These are phyloP conservation scores for Porphyrellus cyaneotinctus DNA, from an alignment of 768 basidiomycete species.

Conservation along the genomic window DNA sequence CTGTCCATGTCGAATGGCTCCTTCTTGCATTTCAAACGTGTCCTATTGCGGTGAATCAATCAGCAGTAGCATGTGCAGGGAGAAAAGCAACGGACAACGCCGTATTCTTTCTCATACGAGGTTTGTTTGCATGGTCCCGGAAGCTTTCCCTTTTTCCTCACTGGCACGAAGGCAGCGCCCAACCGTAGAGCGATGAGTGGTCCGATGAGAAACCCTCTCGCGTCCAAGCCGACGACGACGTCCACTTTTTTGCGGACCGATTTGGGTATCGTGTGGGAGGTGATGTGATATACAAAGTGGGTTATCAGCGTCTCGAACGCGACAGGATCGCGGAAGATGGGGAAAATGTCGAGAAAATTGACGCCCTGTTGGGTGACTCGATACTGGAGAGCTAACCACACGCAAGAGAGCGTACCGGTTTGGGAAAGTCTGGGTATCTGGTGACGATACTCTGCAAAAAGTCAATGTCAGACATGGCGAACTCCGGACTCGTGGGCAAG, in stretches of 20 bases:
- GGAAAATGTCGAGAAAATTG: constrained; percentile 92
- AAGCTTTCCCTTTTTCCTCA: constrained; percentile 92
- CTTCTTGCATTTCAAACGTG: constrained; percentile 92
- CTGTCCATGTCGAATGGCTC: constrained; percentile 77
- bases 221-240: constrained; percentile 92
- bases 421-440: constrained; percentile 77
- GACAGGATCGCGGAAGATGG: constrained; percentile 79
- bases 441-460: constrained; percentile 59
- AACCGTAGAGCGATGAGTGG: constrained; percentile 88
- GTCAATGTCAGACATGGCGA: constrained; percentile 72
- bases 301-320: constrained; percentile 90
- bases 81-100: constrained; percentile 48
- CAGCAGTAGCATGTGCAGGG: background rate
- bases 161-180: constrained; percentile 93
- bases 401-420: constrained; percentile 50
- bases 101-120: constrained; percentile 91
- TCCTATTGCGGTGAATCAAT: constrained; percentile 49
- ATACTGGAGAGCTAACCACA: background rate
- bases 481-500: background rate
- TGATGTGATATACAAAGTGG: constrained; percentile 81
- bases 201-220: constrained; percentile 92
- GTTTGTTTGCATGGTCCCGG: constrained; percentile 77
- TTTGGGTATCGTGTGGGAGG: constrained; percentile 66
- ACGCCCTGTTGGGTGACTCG: constrained; percentile 57
- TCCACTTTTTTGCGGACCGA: constrained; percentile 70